A percentile compares a stretch with the other conserved stretches of the same genome.
Conservation (phyloP, 371 early-diverging fungal species). For the Homolaphlyctis polyrhiza region DNA sequence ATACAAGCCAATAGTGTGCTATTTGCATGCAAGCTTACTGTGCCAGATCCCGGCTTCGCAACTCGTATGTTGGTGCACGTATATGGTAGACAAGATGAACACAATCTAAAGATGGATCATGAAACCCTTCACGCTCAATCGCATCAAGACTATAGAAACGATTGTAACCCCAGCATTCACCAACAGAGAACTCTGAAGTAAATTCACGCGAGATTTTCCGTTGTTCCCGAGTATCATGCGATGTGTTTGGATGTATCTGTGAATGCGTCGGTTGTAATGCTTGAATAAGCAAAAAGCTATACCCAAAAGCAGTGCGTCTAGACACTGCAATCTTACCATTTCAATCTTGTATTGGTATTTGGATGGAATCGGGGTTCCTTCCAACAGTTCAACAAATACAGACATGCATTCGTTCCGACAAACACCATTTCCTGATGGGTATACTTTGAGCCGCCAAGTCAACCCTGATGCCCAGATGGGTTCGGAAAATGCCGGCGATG, state of each 20-base stretch:
- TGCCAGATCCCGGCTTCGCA: constrained; percentile 17
- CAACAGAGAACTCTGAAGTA: constrained; percentile 16
- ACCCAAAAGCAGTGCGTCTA: not conserved
- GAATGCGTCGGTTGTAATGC: not conserved
- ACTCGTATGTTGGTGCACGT: constrained; percentile 22
- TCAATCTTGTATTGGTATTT: constrained; percentile 27
- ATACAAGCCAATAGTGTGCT: too few relatives aligned
- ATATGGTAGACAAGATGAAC: constrained; percentile 20
- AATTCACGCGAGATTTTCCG: constrained; percentile 14
- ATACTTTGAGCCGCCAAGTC: constrained; percentile 28
- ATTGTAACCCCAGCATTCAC: constrained; percentile 30
- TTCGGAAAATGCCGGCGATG: constrained; percentile 8
- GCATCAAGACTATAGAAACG: constrained; percentile 22
- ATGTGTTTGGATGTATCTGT: not conserved
- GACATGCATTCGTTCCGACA: constrained; percentile 17
- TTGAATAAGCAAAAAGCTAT: too few relatives aligned
- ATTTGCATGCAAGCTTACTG: constrained; percentile 9
- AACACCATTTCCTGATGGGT: constrained; percentile 19
- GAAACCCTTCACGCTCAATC: constrained; percentile 13
- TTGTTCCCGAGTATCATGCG: too few relatives aligned
- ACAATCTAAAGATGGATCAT: not conserved
- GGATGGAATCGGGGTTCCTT: constrained; percentile 7
- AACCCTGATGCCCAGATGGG: constrained; percentile 16
- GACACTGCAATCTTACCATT: constrained; percentile 11
- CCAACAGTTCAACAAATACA: constrained; percentile 24